Conservation (phyloP, 345 rosid genomes). For the Populus ilicifolia region DNA sequence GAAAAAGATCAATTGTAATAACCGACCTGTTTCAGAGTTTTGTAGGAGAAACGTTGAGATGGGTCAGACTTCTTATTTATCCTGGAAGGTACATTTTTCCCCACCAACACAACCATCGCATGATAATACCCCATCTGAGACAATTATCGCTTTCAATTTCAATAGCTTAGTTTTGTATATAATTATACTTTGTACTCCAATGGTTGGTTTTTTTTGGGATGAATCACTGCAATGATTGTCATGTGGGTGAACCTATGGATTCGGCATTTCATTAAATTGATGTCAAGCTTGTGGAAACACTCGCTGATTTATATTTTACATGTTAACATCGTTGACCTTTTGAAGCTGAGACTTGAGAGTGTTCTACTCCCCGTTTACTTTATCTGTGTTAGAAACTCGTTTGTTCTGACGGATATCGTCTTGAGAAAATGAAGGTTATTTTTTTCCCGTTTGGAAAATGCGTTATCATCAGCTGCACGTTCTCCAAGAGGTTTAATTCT, state of each 20-base stretch:
- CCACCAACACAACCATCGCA: neutral
- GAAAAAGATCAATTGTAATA: neutral
- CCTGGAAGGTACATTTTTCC: slow-evolving; percentile 4
- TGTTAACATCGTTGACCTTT: neutral
- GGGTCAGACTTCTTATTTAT: neutral
- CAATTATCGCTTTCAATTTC: neutral
- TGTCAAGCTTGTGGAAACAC: neutral
- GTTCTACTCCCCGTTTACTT: neutral
- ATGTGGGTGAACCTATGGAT: neutral
- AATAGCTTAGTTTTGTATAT: neutral
- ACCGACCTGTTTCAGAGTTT: slow-evolving; percentile 11
- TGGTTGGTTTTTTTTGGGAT: neutral
- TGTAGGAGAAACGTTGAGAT: neutral
- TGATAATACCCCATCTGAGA: neutral
- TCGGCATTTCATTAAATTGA: neutral
- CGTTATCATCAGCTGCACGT: too few species aligned
- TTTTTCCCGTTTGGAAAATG: neutral
- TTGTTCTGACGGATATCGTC: neutral
- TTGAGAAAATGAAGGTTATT: too few species aligned
- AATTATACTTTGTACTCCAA: neutral
- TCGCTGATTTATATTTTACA: neutral
- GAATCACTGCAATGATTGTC: neutral
- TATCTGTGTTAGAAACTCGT: neutral
- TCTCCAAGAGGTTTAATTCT: too few species aligned
- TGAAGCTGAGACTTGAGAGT: too few species aligned